Conservation (phyloP, 129 eudicot species). For the Centella asiatica region DNA sequence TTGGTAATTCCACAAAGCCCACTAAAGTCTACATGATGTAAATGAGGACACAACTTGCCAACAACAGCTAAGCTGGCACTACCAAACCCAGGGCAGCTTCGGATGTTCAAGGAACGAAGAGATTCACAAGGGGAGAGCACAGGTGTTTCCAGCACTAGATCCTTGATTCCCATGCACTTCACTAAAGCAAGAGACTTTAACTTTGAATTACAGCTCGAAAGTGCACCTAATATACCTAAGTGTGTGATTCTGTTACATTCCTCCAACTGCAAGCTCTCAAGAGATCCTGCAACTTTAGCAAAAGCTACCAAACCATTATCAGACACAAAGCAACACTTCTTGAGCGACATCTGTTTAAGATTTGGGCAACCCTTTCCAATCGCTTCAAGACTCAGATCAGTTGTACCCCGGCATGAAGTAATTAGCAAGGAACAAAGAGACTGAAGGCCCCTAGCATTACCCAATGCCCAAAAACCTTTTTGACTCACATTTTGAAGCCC, state of each 20-base stretch:
- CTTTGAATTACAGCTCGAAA: conserved; percentile 48
- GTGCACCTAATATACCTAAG: conserved; percentile 48
- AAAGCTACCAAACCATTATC: conserved; percentile 67
- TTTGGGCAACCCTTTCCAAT: conserved; percentile 62
- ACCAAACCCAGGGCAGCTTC: conserved; percentile 69
- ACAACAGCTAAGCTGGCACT: conserved; percentile 47
- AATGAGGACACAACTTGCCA: conserved; percentile 56
- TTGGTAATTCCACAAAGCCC: conserved; percentile 61
- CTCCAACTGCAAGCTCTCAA: conserved; percentile 75
- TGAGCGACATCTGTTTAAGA: conserved; percentile 58
- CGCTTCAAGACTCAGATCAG: conserved; percentile 76
- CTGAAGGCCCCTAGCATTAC: conserved; percentile 69
- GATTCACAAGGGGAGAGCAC: conserved; percentile 50
- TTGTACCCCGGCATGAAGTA: conserved; percentile 63
- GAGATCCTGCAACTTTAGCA: conserved; percentile 43
- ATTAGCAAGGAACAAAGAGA: conserved; percentile 39
- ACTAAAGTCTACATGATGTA: conserved; percentile 49
- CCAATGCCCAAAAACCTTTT: conserved; percentile 97
- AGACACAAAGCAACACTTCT: conserved; percentile 77
- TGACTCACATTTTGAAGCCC: conserved; percentile 63
- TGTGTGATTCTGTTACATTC: conserved; percentile 74
- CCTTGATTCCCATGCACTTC: conserved; percentile 81
- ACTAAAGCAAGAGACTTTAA: conserved; percentile 62
- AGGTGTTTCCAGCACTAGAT: conserved; percentile 28
- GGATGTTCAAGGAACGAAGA: conserved; percentile 63